phyloP scores from a whole-genome alignment of 192 early-diverging fungal species.

The Funneliformis mosseae region DNA sequence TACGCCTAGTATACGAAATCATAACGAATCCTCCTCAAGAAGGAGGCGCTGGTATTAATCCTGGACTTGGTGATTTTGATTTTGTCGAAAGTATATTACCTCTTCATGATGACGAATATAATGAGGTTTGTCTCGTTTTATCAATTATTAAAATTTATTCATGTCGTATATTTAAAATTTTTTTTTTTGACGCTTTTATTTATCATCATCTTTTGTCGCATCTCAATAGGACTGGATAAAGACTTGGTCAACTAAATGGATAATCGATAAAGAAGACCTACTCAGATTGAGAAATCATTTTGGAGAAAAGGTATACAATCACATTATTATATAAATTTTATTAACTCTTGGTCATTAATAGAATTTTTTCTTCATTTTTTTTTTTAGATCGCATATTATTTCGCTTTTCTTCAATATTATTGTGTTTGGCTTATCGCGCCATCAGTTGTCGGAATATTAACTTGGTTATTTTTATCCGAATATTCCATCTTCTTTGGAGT shows the following conservation, averaged over 20 bases:
- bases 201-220: background rate
- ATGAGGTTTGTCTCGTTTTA: conserved; percentile 68
- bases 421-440: conserved; percentile 73
- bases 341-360: no score
- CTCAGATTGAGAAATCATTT: conserved; percentile 75
- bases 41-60: conserved; percentile 66
- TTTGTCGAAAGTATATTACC: conserved; percentile 69
- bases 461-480: conserved; percentile 51
- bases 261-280: conserved; percentile 74
- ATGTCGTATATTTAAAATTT: background rate
- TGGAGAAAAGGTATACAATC: conserved; percentile 71
- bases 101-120: conserved; percentile 79
- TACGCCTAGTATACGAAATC: conserved; percentile 64
- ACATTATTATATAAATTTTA: no score
- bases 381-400: conserved; percentile 79
- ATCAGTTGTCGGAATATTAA: conserved; percentile 62
- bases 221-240: conserved; percentile 69
- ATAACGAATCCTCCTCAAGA: conserved; percentile 58
- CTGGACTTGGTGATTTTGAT: conserved; percentile 49
- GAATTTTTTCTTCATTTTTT: no score
- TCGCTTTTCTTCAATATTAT: conserved; percentile 93
- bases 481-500: conserved; percentile 71
- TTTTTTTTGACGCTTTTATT: background rate
- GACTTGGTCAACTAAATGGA: conserved; percentile 80
- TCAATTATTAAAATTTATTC: no score